phyloP scores from a whole-genome alignment of 352 stramenopile species.

The Sclerospora graminicola region DNA sequence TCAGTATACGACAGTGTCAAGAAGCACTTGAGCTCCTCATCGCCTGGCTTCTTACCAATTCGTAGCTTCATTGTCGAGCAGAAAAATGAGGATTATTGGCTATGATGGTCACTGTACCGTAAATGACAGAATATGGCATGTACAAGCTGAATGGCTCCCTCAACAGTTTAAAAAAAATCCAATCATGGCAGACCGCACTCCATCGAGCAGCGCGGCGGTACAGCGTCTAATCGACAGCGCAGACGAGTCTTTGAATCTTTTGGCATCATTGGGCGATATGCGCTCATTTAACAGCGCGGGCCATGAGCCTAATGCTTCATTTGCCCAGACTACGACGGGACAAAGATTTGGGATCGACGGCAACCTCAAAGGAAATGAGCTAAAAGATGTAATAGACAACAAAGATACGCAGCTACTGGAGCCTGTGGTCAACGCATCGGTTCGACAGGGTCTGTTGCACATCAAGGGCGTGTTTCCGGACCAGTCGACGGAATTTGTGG shows the following conservation, averaged over 20 bases:
- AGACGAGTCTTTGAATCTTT: constrained; percentile 53
- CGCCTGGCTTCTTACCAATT: constrained; percentile 43
- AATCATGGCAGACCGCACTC: constrained; percentile 1
- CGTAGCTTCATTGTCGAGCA: constrained; percentile 68
- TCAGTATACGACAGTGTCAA: constrained; percentile 40
- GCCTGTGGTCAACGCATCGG: constrained; percentile 39
- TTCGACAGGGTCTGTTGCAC: constrained; percentile 50
- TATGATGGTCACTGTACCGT: not conserved
- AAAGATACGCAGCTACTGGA: constrained; percentile 12
- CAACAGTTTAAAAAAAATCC: too few relatives aligned
- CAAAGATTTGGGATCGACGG: constrained; percentile 3
- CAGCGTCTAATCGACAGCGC: constrained; percentile 73
- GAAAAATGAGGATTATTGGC: not conserved
- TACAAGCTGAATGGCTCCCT: constrained; percentile 12
- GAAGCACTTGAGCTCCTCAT: constrained; percentile 82
- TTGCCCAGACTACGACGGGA: not conserved
- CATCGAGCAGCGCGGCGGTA: constrained; percentile 36
- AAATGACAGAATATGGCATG: not conserved
- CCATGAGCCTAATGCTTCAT: constrained; percentile 4
- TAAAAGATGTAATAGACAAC: constrained; percentile 1
- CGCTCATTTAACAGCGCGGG: constrained; percentile 3
- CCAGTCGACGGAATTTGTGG: constrained; percentile 71
- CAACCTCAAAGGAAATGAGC: constrained; percentile 3
- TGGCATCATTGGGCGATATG: constrained; percentile 50
- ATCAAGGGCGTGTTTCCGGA: constrained; percentile 78